phyloP scores from a whole-genome alignment of 108 stramenopile species.

The Cyclotella distinguenda region DNA sequence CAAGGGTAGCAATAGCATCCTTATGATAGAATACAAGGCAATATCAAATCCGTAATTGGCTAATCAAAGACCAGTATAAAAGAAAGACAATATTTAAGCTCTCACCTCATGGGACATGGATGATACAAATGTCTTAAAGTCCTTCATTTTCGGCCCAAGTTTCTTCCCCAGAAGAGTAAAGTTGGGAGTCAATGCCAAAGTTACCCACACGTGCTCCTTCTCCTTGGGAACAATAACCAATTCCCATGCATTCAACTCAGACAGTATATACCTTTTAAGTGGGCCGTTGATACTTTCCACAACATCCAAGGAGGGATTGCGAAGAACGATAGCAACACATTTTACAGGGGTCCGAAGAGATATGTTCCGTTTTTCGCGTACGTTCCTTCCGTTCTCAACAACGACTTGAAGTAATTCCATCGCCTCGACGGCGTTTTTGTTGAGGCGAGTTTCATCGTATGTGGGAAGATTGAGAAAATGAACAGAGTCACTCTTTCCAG shows the following conservation, averaged over 20 bases:
- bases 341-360: constrained; percentile 92
- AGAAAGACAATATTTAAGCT: too few species aligned
- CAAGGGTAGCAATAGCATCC: constrained; percentile 81
- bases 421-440: constrained; percentile 84
- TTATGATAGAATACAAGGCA: not conserved
- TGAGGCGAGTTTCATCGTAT: constrained; percentile 81
- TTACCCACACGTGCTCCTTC: constrained; percentile 92
- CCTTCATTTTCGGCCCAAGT: constrained; percentile 92
- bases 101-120: constrained; percentile 62
- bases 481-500: constrained; percentile 93
- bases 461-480: constrained; percentile 91
- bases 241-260: constrained; percentile 96
- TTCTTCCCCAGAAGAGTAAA: constrained; percentile 91
- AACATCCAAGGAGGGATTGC: constrained; percentile 72
- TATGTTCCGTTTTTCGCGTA: constrained; percentile 92
- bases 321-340: constrained; percentile 86
- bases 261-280: constrained; percentile 90
- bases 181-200: constrained; percentile 86
- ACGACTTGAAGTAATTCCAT: constrained; percentile 91
- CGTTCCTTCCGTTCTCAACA: constrained; percentile 92
- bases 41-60: too few species aligned
- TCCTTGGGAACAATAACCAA: constrained; percentile 75
- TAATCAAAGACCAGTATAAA: too few species aligned
- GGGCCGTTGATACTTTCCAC: constrained; percentile 78
- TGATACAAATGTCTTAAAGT: constrained; percentile 57